A percentile compares a stretch with the other conserved stretches of the same genome.
phyloP scores from a whole-genome alignment of 2,329 filamentous ascomycete genomes.

The Monosporascus sp. region DNA sequence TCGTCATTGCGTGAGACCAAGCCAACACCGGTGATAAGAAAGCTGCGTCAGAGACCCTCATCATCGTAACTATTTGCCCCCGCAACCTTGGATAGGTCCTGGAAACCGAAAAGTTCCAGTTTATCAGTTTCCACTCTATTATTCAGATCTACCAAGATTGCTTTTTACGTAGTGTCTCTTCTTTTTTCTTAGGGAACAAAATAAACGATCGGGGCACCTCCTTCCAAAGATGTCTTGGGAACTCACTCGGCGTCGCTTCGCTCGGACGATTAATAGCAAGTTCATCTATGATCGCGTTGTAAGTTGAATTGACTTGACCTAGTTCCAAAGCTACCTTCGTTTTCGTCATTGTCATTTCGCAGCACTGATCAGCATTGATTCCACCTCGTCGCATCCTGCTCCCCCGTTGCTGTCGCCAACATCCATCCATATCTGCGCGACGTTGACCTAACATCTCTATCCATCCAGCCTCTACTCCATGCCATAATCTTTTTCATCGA shows the following conservation, averaged over 20 bases:
- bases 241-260: constrained; percentile 53
- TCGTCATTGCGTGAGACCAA: background rate
- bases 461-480: constrained; percentile 75
- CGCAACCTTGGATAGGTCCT: background rate
- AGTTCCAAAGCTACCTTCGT: background rate
- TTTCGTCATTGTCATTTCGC: background rate
- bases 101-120: background rate
- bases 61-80: background rate
- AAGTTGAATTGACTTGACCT: constrained; percentile 32
- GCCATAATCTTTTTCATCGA: constrained; percentile 79
- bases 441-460: constrained; percentile 1
- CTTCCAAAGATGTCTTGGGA: constrained; percentile 50
- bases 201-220: background rate
- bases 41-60: background rate
- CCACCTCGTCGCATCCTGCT: no score
- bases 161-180: no score
- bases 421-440: constrained; percentile 1
- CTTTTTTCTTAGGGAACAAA: background rate
- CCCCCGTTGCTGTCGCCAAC: background rate
- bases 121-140: background rate
- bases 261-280: constrained; percentile 63
- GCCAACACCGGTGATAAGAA: background rate
- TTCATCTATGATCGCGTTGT: constrained; percentile 71
- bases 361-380: background rate
- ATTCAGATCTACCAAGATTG: background rate